Percentiles rank a stretch among this genome's conserved stretches.
Evolutionary conservation across 208 protist species (phyloP).

Genomic region (Leishmania arabica): DNA sequence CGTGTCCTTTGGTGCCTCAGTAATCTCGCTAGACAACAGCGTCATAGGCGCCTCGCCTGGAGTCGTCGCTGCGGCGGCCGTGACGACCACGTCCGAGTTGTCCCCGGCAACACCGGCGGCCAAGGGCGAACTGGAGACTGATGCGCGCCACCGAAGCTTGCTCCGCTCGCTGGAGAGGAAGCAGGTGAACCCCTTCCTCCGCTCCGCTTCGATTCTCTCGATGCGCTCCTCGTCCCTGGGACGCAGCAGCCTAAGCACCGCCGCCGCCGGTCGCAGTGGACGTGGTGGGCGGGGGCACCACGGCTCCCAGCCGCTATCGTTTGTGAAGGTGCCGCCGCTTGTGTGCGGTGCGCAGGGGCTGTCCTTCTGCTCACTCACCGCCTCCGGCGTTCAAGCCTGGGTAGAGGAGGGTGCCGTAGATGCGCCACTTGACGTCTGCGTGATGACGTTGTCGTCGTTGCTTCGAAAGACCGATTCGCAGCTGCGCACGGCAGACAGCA

Average conservation of each 20-base stretch:
- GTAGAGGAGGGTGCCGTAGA: conserved; percentile 18
- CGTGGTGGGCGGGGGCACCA: not conserved
- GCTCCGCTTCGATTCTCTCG: conserved; percentile 7
- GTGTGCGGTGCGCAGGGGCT: not conserved
- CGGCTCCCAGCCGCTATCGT: not conserved
- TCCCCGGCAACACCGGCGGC: not conserved
- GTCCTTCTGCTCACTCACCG: not conserved
- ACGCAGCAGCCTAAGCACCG: not conserved
- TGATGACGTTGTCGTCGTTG: not conserved
- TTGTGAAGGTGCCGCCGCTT: not conserved
- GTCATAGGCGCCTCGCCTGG: not conserved
- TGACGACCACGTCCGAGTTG: not conserved
- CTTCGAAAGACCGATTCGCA: conserved; percentile 11
- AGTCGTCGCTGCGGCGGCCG: not conserved
- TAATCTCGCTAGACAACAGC: not conserved
- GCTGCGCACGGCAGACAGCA: conserved; percentile 16
- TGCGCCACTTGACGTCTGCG: conserved; percentile 14
- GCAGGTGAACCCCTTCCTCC: conserved; percentile 1
- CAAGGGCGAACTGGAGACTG: conserved; percentile 5
- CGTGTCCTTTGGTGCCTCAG: not conserved
- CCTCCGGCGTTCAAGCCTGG: conserved; percentile 10
- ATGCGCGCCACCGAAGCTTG: conserved; percentile 1
- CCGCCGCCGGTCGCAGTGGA: not conserved
- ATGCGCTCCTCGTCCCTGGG: conserved; percentile 9
- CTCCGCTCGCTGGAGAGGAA: not conserved